Evolutionary conservation across 2,329 filamentous ascomycete species (phyloP).

Genomic region (Fusarium redolens): DNA sequence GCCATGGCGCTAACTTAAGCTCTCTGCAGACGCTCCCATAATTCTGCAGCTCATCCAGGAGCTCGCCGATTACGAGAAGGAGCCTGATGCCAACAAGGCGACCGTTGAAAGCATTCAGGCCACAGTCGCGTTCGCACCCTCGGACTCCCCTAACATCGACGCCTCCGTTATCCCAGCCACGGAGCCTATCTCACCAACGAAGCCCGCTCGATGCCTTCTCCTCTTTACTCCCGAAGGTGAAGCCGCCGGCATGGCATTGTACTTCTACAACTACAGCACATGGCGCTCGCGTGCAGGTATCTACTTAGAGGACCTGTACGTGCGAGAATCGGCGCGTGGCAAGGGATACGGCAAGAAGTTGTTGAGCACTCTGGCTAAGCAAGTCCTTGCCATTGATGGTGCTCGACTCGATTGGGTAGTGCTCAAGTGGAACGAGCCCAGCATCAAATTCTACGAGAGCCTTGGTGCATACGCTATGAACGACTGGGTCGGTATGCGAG

Average conservation of each 20-base stretch:
- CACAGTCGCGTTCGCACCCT: conserved; percentile 82
- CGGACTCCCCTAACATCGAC: conserved; percentile 57
- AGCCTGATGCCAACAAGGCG: conserved; percentile 78
- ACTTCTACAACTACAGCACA: conserved; percentile 96
- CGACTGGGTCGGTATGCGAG: conserved; percentile 81
- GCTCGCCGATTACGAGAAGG: conserved; percentile 89
- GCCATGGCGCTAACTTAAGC: conserved; percentile 20
- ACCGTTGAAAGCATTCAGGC: conserved; percentile 77
- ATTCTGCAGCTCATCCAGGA: conserved; percentile 87
- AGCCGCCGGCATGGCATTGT: conserved; percentile 82
- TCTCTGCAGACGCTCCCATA: conserved; percentile 75
- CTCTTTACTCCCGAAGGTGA: conserved; percentile 63
- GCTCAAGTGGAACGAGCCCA: conserved; percentile 92
- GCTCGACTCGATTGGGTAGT: conserved; percentile 90
- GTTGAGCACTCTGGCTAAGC: conserved; percentile 80
- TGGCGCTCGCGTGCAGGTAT: conserved; percentile 90
- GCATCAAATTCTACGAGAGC: conserved; percentile 85
- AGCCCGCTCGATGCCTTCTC: conserved; percentile 82
- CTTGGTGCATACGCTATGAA: conserved; percentile 74
- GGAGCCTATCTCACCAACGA: conserved; percentile 64
- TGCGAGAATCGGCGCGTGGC: conserved; percentile 75
- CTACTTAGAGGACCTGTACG: conserved; percentile 94
- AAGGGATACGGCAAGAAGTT: conserved; percentile 84
- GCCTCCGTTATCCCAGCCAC: conserved; percentile 54
- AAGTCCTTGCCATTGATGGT: conserved; percentile 78